Conservation (phyloP, 768 basidiomycete species). For the Agrocybe pediades region DNA sequence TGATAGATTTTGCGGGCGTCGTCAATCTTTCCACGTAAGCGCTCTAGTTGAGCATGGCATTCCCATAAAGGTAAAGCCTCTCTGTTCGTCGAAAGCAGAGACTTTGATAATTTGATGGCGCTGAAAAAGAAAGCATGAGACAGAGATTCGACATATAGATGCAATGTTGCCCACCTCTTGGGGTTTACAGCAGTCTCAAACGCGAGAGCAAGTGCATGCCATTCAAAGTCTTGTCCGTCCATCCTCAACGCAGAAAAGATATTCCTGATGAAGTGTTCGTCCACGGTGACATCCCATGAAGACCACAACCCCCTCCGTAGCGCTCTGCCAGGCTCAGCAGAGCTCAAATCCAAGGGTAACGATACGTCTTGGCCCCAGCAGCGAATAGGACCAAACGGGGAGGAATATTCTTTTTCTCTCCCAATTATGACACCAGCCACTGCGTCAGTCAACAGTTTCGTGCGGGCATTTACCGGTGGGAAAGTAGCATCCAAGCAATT, state of each 20-base stretch:
- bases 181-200: slow-evolving; percentile 64
- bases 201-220: slow-evolving; percentile 67
- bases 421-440: slow-evolving; percentile 69
- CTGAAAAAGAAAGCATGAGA: slow-evolving; percentile 34
- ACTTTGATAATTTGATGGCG: slow-evolving; percentile 69
- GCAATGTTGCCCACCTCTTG: slow-evolving; percentile 48
- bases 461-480: slow-evolving; percentile 35
- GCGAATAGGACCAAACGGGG: slow-evolving; percentile 68
- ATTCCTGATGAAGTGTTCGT: slow-evolving; percentile 51
- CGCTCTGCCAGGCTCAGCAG: slow-evolving; percentile 21
- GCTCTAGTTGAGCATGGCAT: slow-evolving; percentile 77
- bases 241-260: slow-evolving; percentile 61
- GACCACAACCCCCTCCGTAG: slow-evolving; percentile 39
- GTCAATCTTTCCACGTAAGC: slow-evolving; percentile 58
- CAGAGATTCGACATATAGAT: not conserved
- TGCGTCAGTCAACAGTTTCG: slow-evolving; percentile 53
- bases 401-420: slow-evolving; percentile 59
- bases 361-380: slow-evolving; percentile 61
- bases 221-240: slow-evolving; percentile 51
- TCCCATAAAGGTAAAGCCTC: slow-evolving; percentile 69
- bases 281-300: slow-evolving; percentile 52
- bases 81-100: slow-evolving; percentile 54
- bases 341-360: slow-evolving; percentile 50
- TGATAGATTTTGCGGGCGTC: slow-evolving; percentile 82
- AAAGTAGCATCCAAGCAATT: slow-evolving; percentile 54